Percentiles rank a stretch among this genome's conserved stretches.
Conservation (phyloP, 352 stramenopile genomes). For the Phytophthora meadii region DNA sequence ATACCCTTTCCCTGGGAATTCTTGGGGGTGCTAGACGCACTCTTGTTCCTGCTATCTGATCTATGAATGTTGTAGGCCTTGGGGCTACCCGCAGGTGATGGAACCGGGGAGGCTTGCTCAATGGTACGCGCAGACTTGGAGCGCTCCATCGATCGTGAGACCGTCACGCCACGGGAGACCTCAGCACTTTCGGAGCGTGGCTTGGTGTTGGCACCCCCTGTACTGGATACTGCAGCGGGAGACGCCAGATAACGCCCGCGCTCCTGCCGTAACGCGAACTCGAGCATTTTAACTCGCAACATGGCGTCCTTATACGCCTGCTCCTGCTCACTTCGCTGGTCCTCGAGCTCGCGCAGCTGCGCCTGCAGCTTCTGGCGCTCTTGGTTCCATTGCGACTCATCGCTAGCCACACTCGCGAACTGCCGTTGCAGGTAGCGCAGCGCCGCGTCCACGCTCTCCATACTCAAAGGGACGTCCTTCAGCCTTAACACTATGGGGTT, state of each 20-base stretch:
- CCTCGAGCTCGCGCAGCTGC: slow-evolving; percentile 81
- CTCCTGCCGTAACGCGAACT: slow-evolving; percentile 85
- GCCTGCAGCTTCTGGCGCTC: slow-evolving; percentile 78
- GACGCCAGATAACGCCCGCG: slow-evolving; percentile 82
- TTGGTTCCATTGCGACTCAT: slow-evolving; percentile 79
- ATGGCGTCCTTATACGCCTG: slow-evolving; percentile 87
- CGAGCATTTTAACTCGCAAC: slow-evolving; percentile 90
- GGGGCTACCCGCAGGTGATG: slow-evolving; percentile 42
- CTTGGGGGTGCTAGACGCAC: slow-evolving; percentile 42
- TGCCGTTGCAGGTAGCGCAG: slow-evolving; percentile 86
- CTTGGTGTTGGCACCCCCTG: slow-evolving; percentile 26
- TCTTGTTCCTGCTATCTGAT: slow-evolving; percentile 62
- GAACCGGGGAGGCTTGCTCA: slow-evolving; percentile 46
- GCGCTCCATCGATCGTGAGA: slow-evolving; percentile 64
- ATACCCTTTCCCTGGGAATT: slow-evolving; percentile 60
- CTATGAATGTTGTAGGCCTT: slow-evolving; percentile 65
- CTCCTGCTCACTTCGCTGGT: slow-evolving; percentile 77
- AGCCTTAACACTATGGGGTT: slow-evolving; percentile 14
- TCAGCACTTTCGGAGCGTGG: slow-evolving; percentile 42
- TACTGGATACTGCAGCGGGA: slow-evolving; percentile 66
- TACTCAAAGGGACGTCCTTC: slow-evolving; percentile 32
- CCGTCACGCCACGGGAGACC: slow-evolving; percentile 57
- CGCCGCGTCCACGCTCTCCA: slow-evolving; percentile 88
- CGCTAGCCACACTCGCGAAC: slow-evolving; percentile 83
- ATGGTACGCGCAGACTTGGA: slow-evolving; percentile 57